Base-by-base conservation (phyloP, 139 green algal genomes). In the Chlorella sp. region DNA sequence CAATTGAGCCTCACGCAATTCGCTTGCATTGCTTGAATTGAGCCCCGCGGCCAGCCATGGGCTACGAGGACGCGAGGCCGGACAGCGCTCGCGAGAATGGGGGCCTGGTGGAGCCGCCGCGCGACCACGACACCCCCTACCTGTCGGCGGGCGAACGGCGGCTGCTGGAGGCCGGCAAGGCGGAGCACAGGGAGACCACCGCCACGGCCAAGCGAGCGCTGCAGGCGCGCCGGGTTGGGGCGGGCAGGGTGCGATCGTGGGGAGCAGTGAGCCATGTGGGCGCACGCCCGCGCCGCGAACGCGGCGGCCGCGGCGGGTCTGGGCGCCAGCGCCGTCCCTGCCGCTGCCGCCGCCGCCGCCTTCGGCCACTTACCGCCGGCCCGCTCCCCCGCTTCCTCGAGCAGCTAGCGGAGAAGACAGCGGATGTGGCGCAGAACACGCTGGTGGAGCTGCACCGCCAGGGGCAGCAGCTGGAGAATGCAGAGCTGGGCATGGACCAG, bases 371-470 rank as follows among this genome's bases (percentile, higher is more conserved):
- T 69, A 30, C 20, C 18, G 68, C 68, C 0, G 26, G 32, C 68
- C 34, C 26, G 26, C 34, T 16, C 34, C 34, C n/a, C 2, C 34
- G 5, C 16, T 20, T 41, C 16, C 13, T n/a, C 39, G 0, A 13
- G 38, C 85, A 89, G 86, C 41, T 88, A 21, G 86, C 86, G 17
- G 81, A 88, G 41, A 70, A 88, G 32, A 85, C 82, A 2, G 15
- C 11, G 5, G 81, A 89, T 30, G 70, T 89, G 72, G 86, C 86
- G 5, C 39, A n/a, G 2, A 55, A 38, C 82, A 89, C 86, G 21
- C 41, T 89, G 25, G 82, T 85, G 36, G 86, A 89, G 75, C 13
- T 88, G 15, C 85, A 88, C 41, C 70, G 85, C 5, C 85, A 88
- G 69, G 86, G 81, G n/a, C 39, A 64, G 76, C 82, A 87, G 75